Evolutionary conservation across 129 eudicot genomes (phyloP).

Genomic region (Flaveria brownii): DNA sequence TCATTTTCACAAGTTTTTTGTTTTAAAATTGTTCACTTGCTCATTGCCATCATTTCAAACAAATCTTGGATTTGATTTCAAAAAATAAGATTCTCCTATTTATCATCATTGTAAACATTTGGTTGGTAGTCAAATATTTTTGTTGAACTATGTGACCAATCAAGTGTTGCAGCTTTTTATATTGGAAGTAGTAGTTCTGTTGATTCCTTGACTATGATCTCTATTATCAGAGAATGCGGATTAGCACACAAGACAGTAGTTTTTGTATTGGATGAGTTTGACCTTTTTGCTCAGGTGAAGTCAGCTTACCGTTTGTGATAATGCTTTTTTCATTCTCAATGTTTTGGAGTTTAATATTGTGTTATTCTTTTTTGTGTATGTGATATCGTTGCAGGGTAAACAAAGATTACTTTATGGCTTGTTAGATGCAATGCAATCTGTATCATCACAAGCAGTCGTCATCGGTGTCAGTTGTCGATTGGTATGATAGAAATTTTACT

Average conservation of each 20-base stretch:
- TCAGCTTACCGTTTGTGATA: not conserved
- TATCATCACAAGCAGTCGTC: constrained; percentile 93
- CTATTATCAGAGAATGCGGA: constrained; percentile 81
- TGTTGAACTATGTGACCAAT: not conserved
- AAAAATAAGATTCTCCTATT: not conserved
- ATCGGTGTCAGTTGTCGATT: constrained; percentile 85
- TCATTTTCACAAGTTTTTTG: not conserved
- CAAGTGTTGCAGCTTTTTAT: not conserved
- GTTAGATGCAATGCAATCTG: constrained; percentile 97
- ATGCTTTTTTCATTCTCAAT: constrained; percentile 1
- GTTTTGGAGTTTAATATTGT: not conserved
- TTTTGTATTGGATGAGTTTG: constrained; percentile 86
- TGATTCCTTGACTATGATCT: constrained; percentile 14
- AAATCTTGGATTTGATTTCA: constrained; percentile 1
- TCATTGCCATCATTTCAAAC: not conserved
- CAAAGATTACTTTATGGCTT: constrained; percentile 82
- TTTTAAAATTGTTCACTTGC: not conserved
- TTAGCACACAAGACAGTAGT: constrained; percentile 92
- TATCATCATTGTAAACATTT: constrained; percentile 1
- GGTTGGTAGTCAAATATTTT: not conserved
- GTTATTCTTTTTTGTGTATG: not conserved
- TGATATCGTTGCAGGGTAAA: constrained; percentile 58
- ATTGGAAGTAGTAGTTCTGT: constrained; percentile 15
- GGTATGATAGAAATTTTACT: constrained; percentile 48
- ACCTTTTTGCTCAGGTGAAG: constrained; percentile 89